Evolutionary conservation across 495 filamentous ascomycete species (phyloP).

Genomic region (Penicillium lagena): DNA sequence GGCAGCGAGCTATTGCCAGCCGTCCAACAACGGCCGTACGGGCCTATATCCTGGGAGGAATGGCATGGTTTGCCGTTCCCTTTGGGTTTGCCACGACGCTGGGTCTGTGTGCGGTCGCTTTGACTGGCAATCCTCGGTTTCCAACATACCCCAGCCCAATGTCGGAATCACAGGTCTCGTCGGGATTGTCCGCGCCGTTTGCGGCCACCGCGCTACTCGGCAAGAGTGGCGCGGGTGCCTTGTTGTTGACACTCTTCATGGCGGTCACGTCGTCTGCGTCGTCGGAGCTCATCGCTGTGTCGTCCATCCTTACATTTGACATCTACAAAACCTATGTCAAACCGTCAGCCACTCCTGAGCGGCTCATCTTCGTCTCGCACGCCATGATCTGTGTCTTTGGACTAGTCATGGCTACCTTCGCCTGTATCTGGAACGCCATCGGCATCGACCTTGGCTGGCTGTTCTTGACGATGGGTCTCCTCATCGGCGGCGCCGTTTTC

Average conservation of each 20-base stretch:
- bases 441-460: slow-evolving; percentile 41
- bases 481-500: slow-evolving; percentile 37
- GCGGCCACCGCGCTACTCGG: slow-evolving; percentile 19
- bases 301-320: slow-evolving; percentile 26
- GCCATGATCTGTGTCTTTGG: slow-evolving; percentile 39
- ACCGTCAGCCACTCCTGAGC: no score
- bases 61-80: no score
- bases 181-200: slow-evolving; percentile 21
- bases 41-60: no score
- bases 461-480: slow-evolving; percentile 36
- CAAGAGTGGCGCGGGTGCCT: slow-evolving; percentile 20
- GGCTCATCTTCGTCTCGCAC: slow-evolving; percentile 42
- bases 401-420: slow-evolving; percentile 39
- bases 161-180: no score
- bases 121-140: slow-evolving; percentile 1
- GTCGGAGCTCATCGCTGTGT: slow-evolving; percentile 24
- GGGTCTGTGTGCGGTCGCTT: not conserved
- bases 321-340: slow-evolving; percentile 32
- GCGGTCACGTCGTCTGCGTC: slow-evolving; percentile 22
- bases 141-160: slow-evolving; percentile 15
- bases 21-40: no score
- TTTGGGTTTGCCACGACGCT: no score
- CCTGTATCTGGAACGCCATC: slow-evolving; percentile 36
- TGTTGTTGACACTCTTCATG: slow-evolving; percentile 28
- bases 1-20: not conserved